A percentile compares a stretch with the other conserved stretches of the same genome.
These are phyloP conservation scores for Blumeriella jaapii DNA, from an alignment of 2,329 filamentous ascomycete genomes.

Conservation along the genomic window DNA sequence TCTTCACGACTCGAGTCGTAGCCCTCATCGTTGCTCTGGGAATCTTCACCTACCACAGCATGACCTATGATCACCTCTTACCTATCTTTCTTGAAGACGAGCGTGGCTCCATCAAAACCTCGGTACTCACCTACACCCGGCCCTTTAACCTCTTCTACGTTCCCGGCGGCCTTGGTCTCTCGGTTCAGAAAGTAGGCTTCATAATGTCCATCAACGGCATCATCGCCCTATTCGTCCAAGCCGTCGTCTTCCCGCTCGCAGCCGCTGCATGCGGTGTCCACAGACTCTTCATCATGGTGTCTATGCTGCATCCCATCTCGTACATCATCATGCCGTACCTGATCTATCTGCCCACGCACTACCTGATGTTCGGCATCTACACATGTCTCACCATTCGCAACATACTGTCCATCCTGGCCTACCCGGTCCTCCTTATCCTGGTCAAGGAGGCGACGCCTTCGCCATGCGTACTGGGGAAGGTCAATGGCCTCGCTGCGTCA, in stretches of 20 bases:
- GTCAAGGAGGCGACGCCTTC: conserved; percentile 55
- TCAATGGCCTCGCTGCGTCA: conserved; percentile 56
- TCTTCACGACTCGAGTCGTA: conserved; percentile 54
- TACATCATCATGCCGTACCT: conserved; percentile 50
- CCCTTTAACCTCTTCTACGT: conserved; percentile 38
- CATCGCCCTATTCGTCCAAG: conserved; percentile 48
- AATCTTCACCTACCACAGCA: conserved; percentile 89
- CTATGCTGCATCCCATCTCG: conserved; percentile 23
- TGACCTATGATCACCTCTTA: conserved; percentile 86
- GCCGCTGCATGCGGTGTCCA: conserved; percentile 48
- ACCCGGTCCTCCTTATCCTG: conserved; percentile 53
- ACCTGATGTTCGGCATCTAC: conserved; percentile 48
- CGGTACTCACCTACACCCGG: conserved; percentile 11
- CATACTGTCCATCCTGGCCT: conserved; percentile 49
- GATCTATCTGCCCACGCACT: conserved; percentile 38
- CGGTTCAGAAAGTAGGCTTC: conserved; percentile 49
- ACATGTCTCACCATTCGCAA: conserved; percentile 37
- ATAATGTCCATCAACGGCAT: conserved; percentile 48
- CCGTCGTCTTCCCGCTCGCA: conserved; percentile 48
- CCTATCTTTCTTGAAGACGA: conserved; percentile 88
- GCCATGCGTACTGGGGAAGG: conserved; percentile 44
- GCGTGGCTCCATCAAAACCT: conserved; percentile 30
- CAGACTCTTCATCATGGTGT: conserved; percentile 25
- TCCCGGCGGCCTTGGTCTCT: conserved; percentile 51
- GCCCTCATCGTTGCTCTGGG: conserved; percentile 72